phyloP scores from a whole-genome alignment of 192 early-diverging fungal species.

The Helicostylum pulchrum region DNA sequence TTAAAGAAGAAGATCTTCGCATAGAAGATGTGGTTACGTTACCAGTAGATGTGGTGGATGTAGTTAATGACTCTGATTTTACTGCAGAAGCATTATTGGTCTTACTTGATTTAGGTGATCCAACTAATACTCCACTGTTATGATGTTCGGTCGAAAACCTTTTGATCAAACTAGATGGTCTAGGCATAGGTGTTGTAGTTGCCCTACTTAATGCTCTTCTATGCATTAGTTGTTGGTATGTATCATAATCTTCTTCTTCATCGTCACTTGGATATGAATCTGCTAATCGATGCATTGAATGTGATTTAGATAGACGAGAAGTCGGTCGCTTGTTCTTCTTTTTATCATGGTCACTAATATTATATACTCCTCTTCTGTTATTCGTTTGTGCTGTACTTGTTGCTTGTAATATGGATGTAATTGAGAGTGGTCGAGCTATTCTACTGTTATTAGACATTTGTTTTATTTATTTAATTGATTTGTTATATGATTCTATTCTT shows the following conservation, averaged over 20 bases:
- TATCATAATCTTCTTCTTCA: conserved; percentile 5
- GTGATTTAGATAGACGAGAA: conserved; percentile 4
- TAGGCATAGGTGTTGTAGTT: conserved; percentile 13
- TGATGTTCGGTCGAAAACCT: conserved; percentile 2
- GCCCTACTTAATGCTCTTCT: conserved; percentile 3
- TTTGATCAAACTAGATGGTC: conserved; percentile 10
- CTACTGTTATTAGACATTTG: conserved; percentile 10
- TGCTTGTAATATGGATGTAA: background rate
- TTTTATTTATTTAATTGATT: no score
- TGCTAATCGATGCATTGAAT: conserved; percentile 5
- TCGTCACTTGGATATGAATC: conserved; percentile 8
- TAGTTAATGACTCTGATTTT: background rate
- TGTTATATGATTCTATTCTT: no score
- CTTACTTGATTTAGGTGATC: background rate
- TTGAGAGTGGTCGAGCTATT: conserved; percentile 9
- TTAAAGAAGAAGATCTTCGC: no score
- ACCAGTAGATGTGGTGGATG: background rate
- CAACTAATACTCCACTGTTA: background rate
- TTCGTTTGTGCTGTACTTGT: background rate
- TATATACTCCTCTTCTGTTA: background rate
- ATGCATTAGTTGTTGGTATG: background rate
- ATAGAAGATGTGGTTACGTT: no score
- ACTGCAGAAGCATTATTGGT: no score
- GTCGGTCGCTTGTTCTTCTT: background rate
- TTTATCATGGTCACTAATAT: background rate